Percentiles rank a stretch among this genome's conserved stretches.
Evolutionary conservation across 2,329 filamentous ascomycete species (phyloP).

Genomic region (Ciborinia camelliae): DNA sequence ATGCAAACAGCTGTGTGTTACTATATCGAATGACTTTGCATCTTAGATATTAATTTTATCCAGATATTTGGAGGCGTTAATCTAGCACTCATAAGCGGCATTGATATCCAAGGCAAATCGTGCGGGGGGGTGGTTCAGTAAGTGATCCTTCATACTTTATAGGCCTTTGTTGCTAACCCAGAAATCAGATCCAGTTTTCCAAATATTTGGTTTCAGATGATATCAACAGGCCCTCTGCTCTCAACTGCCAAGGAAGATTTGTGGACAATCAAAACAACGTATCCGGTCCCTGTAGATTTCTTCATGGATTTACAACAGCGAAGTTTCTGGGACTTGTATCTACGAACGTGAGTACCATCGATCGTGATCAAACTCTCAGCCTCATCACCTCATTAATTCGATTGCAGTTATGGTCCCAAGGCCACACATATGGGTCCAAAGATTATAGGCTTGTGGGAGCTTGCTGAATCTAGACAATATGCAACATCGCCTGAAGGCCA

Average conservation of each 20-base stretch:
- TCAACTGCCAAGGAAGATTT: neutral
- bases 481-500: neutral
- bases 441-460: neutral
- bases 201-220: neutral
- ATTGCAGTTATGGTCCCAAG: neutral
- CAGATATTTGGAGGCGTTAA: neutral
- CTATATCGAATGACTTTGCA: neutral
- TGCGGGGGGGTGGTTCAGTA: neutral
- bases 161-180: neutral
- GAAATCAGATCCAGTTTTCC: neutral
- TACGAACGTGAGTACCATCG: neutral
- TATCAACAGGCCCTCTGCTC: neutral
- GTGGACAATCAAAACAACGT: neutral
- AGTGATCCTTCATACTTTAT: neutral
- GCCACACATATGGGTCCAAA: constrained; percentile 2
- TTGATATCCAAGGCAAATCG: neutral
- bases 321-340: neutral
- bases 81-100: neutral
- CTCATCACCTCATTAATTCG: neutral
- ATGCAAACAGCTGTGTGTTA: neutral
- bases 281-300: neutral
- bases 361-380: neutral
- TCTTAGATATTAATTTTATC: neutral
- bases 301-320: neutral
- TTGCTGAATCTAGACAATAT: too few relatives aligned